Percentiles rank a stretch among this genome's conserved stretches.
Conservation (phyloP, 352 stramenopile species). For the Pythium myriotylum region DNA sequence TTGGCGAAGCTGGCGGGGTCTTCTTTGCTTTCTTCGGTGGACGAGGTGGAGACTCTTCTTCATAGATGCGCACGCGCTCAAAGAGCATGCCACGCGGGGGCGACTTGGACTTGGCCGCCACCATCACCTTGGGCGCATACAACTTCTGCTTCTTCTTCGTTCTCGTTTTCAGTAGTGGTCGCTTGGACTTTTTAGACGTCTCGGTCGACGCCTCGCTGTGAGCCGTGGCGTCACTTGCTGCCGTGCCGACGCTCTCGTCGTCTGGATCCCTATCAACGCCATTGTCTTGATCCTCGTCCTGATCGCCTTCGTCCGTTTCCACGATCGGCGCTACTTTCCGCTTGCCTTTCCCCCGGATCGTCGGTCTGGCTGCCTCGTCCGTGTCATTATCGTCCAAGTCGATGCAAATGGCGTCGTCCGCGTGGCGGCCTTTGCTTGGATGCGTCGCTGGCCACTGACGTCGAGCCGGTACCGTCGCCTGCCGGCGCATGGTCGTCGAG, state of each 20-base stretch:
- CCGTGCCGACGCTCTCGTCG: not conserved
- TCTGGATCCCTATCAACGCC: no score
- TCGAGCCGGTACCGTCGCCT: not conserved
- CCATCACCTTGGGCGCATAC: not conserved
- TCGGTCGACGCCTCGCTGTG: constrained; percentile 1
- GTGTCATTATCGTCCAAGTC: constrained; percentile 15
- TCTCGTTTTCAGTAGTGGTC: constrained; percentile 16
- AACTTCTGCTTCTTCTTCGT: constrained; percentile 12
- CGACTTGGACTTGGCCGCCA: constrained; percentile 12
- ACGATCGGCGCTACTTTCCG: not conserved
- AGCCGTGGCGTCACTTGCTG: not conserved
- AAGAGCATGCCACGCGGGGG: constrained; percentile 12
- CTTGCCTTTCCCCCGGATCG: not conserved
- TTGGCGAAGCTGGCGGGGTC: not conserved
- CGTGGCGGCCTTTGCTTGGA: constrained; percentile 6
- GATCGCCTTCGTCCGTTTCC: constrained; percentile 10
- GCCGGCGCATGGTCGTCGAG: not conserved
- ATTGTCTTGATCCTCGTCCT: constrained; percentile 14
- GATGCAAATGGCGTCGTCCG: constrained; percentile 17
- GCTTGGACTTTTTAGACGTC: constrained; percentile 7
- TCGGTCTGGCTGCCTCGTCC: not conserved
- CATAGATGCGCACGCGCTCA: not conserved
- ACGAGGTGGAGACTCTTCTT: not conserved
- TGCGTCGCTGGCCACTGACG: constrained; percentile 2
- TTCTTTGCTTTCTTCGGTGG: not conserved